Conservation (phyloP, 2,329 filamentous ascomycete genomes). For the Teratosphaeria nubilosa region DNA sequence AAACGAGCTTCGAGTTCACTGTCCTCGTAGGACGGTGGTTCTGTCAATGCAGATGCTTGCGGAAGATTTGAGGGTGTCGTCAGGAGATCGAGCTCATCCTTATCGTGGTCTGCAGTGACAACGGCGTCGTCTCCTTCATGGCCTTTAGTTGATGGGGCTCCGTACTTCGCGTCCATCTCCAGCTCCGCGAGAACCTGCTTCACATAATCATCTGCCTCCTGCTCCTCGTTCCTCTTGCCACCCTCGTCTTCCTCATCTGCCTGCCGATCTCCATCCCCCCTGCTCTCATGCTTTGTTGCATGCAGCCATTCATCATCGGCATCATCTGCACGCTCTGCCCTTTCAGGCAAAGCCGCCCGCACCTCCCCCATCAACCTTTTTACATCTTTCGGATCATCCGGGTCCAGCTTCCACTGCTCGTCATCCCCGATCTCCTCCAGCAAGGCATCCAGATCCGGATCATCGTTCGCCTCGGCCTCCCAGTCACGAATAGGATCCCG, state of each 20-base stretch:
- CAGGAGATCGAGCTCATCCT: conserved; percentile 17
- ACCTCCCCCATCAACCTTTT: conserved; percentile 32
- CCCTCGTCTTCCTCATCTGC: conserved; percentile 20
- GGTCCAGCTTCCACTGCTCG: conserved; percentile 32
- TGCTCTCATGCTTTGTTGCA: not conserved
- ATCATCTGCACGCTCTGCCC: conserved; percentile 10
- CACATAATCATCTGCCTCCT: conserved; percentile 38
- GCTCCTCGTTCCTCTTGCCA: conserved; percentile 8
- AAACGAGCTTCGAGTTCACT: conserved; percentile 37
- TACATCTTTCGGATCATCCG: conserved; percentile 32
- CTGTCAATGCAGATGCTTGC: not conserved
- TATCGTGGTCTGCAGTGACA: conserved; percentile 3
- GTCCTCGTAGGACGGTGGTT: conserved; percentile 27
- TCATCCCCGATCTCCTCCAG: conserved; percentile 31
- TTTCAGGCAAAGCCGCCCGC: conserved; percentile 27
- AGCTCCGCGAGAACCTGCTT: conserved; percentile 37
- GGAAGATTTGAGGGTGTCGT: conserved; percentile 22
- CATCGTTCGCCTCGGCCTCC: conserved; percentile 31
- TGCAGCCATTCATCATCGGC: conserved; percentile 11
- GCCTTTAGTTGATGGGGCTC: conserved; percentile 1
- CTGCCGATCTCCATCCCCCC: conserved; percentile 4
- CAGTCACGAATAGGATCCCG: conserved; percentile 17
- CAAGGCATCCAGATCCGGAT: conserved; percentile 38
- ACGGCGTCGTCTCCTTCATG: not conserved
- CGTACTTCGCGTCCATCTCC: conserved; percentile 33